These are phyloP conservation scores for Vicia sativa DNA, from an alignment of 306 rosid genomes.

Conservation along the genomic window DNA sequence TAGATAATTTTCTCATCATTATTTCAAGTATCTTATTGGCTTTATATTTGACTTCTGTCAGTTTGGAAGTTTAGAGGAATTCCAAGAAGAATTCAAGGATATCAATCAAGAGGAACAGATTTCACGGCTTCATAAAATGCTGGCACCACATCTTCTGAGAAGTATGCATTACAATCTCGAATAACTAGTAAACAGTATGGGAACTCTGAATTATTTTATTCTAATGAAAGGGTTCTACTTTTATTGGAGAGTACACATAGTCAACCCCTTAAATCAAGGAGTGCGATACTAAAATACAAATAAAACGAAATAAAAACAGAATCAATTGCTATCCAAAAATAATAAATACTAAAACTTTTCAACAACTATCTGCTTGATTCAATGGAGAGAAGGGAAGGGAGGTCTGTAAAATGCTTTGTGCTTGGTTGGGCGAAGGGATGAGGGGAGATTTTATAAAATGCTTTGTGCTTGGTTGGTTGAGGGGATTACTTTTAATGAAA, in stretches of 20 bases:
- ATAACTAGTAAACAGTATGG: constrained; percentile 1
- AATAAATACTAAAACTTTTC: background rate
- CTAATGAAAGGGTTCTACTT: constrained; percentile 2
- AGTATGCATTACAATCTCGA: constrained; percentile 60
- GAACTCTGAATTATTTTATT: background rate
- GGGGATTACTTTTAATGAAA: background rate
- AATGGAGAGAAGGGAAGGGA: background rate
- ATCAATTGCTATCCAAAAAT: background rate
- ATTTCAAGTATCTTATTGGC: constrained; percentile 31
- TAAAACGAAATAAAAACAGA: background rate
- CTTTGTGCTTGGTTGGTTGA: background rate
- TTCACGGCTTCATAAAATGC: constrained; percentile 93
- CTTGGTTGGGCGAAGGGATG: background rate
- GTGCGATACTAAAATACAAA: constrained; percentile 2
- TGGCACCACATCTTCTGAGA: constrained; percentile 97
- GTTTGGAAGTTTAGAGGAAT: constrained; percentile 98
- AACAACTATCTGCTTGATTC: background rate
- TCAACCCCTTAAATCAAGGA: background rate
- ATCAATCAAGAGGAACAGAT: constrained; percentile 98
- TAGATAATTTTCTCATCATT: constrained; percentile 38
- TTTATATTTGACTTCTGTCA: constrained; percentile 44
- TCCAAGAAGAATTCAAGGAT: constrained; percentile 97
- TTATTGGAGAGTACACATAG: background rate
- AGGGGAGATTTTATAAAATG: background rate
- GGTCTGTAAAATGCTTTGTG: background rate